Evolutionary conservation across 2,329 filamentous ascomycete species (phyloP).

Genomic region (Nemania abortiva): DNA sequence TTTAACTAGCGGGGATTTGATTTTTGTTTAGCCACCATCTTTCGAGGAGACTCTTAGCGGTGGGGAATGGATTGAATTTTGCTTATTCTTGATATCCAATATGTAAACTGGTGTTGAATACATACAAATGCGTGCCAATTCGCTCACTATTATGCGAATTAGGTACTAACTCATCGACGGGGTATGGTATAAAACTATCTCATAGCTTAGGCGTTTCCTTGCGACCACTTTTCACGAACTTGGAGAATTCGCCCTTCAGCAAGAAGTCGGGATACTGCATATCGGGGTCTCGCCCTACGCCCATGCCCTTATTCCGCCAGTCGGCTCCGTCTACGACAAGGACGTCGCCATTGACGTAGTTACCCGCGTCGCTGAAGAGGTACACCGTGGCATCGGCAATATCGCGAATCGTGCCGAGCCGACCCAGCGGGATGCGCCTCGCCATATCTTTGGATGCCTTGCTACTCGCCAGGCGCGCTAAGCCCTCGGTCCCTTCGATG

Average conservation of each 20-base stretch:
- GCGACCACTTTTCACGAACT: constrained; percentile 55
- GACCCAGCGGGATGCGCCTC: constrained; percentile 75
- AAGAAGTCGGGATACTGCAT: constrained; percentile 68
- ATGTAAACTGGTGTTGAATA: background rate
- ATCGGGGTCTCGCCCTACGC: constrained; percentile 60
- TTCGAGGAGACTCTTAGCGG: background rate
- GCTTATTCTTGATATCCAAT: background rate
- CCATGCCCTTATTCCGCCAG: constrained; percentile 64
- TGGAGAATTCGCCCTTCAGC: constrained; percentile 55
- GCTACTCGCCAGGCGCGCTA: constrained; percentile 70
- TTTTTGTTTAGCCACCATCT: background rate
- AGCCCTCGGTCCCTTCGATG: constrained; percentile 86
- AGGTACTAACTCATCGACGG: background rate
- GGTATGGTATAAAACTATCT: background rate
- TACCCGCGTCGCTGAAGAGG: constrained; percentile 86
- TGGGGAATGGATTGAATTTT: background rate
- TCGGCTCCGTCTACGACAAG: constrained; percentile 78
- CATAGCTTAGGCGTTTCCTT: constrained; percentile 58
- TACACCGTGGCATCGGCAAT: constrained; percentile 94
- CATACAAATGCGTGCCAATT: background rate
- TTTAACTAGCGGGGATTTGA: background rate
- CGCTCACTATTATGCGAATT: background rate
- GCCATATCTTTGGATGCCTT: constrained; percentile 51
- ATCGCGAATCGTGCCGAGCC: constrained; percentile 84
- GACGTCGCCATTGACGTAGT: constrained; percentile 85